A percentile compares a stretch with the other conserved stretches of the same genome.
Evolutionary conservation across 345 rosid genomes (phyloP).

Genomic region (Gossypium raimondii): DNA sequence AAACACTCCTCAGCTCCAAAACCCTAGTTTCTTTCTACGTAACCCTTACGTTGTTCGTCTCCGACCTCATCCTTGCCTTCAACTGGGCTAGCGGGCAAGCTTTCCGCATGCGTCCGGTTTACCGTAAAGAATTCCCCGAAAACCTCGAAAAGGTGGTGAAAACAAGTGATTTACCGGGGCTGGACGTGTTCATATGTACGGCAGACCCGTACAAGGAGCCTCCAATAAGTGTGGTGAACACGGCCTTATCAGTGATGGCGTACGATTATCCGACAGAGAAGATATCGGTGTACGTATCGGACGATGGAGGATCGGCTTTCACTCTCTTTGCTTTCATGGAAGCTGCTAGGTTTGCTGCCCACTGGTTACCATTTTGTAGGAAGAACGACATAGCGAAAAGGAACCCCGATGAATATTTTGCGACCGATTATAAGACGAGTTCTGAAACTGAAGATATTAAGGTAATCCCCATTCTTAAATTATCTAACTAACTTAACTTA

Average conservation of each 20-base stretch:
- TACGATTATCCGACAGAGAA: conserved; percentile 71
- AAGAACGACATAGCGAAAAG: conserved; percentile 38
- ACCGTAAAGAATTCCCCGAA: conserved; percentile 44
- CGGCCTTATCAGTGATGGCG: conserved; percentile 72
- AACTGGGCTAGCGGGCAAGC: conserved; percentile 45
- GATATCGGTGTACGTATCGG: conserved; percentile 67
- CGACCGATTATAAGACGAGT: conserved; percentile 19
- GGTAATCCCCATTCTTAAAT: conserved; percentile 30
- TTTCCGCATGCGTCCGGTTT: conserved; percentile 38
- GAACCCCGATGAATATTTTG: conserved; percentile 54
- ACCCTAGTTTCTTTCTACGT: conserved; percentile 14
- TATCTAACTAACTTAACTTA: neutral
- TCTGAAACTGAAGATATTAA: conserved; percentile 38
- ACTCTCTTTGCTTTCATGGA: conserved; percentile 77
- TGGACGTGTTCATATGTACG: conserved; percentile 82
- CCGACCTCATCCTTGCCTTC: conserved; percentile 68
- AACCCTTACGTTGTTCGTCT: conserved; percentile 29
- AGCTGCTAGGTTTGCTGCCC: conserved; percentile 59
- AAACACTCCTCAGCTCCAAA: conserved; percentile 32
- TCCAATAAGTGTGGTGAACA: conserved; percentile 62
- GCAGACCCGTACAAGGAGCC: conserved; percentile 93
- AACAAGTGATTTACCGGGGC: conserved; percentile 39
- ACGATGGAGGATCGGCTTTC: conserved; percentile 72
- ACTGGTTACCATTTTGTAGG: conserved; percentile 73
- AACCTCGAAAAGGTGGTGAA: conserved; percentile 27